phyloP scores from a whole-genome alignment of 352 stramenopile genomes.

The Phytopythium boreale region DNA sequence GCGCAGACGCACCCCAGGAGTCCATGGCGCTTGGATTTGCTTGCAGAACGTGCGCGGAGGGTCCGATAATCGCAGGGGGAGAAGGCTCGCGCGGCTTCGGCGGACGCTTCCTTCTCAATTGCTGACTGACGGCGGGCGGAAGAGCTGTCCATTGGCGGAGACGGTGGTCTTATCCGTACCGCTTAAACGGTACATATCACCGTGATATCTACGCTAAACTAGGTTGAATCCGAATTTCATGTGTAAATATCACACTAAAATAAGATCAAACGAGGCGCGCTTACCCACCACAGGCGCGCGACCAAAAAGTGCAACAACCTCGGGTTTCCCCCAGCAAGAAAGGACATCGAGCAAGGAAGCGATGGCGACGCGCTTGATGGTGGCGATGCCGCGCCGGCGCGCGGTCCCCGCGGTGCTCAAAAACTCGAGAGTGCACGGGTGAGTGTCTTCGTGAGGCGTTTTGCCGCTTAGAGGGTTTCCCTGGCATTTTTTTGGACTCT shows the following conservation, averaged over 20 bases:
- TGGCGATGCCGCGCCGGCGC: slow-evolving; percentile 3
- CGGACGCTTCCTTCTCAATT: slow-evolving; percentile 1
- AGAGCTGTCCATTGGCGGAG: slow-evolving; percentile 1
- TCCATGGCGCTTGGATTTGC: slow-evolving; percentile 43
- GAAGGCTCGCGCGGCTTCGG: too few relatives aligned
- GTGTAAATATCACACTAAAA: not conserved
- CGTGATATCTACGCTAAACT: not conserved
- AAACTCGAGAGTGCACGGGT: not conserved
- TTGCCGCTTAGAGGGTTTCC: not conserved
- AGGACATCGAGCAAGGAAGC: not conserved
- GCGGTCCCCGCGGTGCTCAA: not conserved
- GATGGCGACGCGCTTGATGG: slow-evolving; percentile 4
- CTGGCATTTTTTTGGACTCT: not conserved
- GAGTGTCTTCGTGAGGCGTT: not conserved
- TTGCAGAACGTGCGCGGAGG: not conserved
- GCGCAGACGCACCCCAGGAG: slow-evolving; percentile 60
- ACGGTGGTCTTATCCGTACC: not conserved
- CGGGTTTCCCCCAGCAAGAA: not conserved
- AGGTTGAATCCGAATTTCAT: not conserved
- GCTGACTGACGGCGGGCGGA: not conserved
- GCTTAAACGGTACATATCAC: not conserved
- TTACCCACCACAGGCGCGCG: not conserved
- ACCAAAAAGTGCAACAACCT: too few relatives aligned
- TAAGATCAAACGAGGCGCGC: not conserved
- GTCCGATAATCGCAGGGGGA: not conserved